phyloP scores from a whole-genome alignment of 2,329 filamentous ascomycete species.

The Aspergillus sp. region DNA sequence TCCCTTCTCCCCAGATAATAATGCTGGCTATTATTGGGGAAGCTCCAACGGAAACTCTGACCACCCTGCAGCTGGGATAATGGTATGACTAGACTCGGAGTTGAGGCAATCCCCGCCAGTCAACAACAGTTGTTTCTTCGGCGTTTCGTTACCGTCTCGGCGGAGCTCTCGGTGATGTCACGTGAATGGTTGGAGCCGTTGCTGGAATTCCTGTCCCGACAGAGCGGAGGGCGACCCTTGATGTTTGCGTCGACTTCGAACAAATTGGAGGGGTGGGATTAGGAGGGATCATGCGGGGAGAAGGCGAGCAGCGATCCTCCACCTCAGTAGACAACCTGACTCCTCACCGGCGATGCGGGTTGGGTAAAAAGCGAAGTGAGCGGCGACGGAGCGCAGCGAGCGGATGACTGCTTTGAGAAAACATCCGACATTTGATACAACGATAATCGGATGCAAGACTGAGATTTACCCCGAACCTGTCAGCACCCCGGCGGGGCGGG shows the following conservation, averaged over 20 bases:
- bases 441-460: background rate
- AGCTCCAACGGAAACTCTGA: background rate
- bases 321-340: background rate
- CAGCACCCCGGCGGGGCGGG: background rate
- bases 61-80: background rate
- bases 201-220: background rate
- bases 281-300: conserved; percentile 3
- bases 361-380: conserved; percentile 15
- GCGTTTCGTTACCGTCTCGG: conserved; percentile 11
- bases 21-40: background rate
- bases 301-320: background rate
- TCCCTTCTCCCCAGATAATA: background rate
- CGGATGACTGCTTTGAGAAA: background rate
- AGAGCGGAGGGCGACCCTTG: background rate
- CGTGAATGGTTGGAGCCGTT: background rate
- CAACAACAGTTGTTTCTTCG: background rate
- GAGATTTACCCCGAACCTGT: conserved; percentile 5
- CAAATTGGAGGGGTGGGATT: background rate
- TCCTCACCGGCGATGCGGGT: conserved; percentile 26
- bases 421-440: background rate
- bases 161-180: background rate
- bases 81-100: background rate
- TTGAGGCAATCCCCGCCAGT: background rate
- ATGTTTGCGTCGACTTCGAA: background rate
- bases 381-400: conserved; percentile 17